phyloP scores from a whole-genome alignment of 192 early-diverging fungal genomes.

The Pecoramyces ruminantium region DNA sequence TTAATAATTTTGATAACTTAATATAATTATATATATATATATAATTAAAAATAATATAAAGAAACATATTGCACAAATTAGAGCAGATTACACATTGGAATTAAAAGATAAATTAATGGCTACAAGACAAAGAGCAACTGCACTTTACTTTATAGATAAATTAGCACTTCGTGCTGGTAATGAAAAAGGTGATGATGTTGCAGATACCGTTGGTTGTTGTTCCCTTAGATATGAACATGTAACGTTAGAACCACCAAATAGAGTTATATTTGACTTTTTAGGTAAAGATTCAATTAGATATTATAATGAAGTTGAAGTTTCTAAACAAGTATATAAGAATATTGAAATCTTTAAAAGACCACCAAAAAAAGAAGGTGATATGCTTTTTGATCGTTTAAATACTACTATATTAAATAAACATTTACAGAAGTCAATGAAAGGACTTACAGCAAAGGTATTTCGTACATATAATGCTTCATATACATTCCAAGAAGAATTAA shows the following conservation, averaged over 20 bases:
- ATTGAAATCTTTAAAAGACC: slow-evolving; percentile 69
- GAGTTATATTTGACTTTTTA: slow-evolving; percentile 82
- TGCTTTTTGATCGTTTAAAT: slow-evolving; percentile 75
- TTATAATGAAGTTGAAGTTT: slow-evolving; percentile 66
- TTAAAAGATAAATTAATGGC: slow-evolving; percentile 66
- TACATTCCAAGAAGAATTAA: slow-evolving; percentile 69
- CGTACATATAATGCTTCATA: slow-evolving; percentile 95
- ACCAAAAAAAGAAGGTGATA: slow-evolving; percentile 54
- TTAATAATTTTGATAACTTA: neutral
- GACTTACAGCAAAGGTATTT: slow-evolving; percentile 94
- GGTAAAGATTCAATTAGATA: slow-evolving; percentile 98
- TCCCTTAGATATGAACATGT: slow-evolving; percentile 88
- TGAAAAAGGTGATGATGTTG: slow-evolving; percentile 93
- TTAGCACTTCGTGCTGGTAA: slow-evolving; percentile 92
- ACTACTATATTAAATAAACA: slow-evolving; percentile 76
- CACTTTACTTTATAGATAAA: slow-evolving; percentile 88
- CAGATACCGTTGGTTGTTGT: slow-evolving; percentile 97
- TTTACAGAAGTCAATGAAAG: slow-evolving; percentile 67
- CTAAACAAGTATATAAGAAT: slow-evolving; percentile 86
- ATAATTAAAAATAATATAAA: no score
- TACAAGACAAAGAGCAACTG: slow-evolving; percentile 77
- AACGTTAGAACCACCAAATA: slow-evolving; percentile 63
- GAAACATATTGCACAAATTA: slow-evolving; percentile 57
- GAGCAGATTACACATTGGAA: slow-evolving; percentile 57
- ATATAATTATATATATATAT: neutral